These are phyloP conservation scores for Suhomyces bribrorum DNA, from an alignment of 1,139 yeast species.

Conservation along the genomic window DNA sequence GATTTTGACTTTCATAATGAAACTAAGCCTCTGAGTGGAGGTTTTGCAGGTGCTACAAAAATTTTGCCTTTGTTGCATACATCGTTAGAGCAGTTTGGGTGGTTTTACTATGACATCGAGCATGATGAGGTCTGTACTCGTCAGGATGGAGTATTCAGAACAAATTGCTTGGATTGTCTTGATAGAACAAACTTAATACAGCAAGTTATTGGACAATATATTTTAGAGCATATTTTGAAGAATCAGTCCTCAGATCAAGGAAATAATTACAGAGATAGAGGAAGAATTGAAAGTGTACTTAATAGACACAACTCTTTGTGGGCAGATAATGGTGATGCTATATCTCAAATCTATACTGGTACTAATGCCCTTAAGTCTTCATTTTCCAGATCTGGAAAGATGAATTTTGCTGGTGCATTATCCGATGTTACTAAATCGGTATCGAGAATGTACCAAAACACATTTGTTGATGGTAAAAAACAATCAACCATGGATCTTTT, in stretches of 20 bases:
- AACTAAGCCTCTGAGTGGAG: constrained; percentile 71
- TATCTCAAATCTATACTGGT: constrained; percentile 95
- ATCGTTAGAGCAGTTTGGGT: constrained; percentile 73
- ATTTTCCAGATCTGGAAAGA: constrained; percentile 89
- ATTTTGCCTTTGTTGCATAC: constrained; percentile 64
- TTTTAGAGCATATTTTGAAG: constrained; percentile 64
- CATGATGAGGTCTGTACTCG: constrained; percentile 51
- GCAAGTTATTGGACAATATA: constrained; percentile 67
- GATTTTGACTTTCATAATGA: constrained; percentile 94
- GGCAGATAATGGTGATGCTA: constrained; percentile 99
- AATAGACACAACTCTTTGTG: constrained; percentile 77
- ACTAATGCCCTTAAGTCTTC: constrained; percentile 95
- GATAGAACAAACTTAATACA: constrained; percentile 94
- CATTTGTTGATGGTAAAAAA: constrained; percentile 88
- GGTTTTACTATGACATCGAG: constrained; percentile 59
- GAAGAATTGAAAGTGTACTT: constrained; percentile 49
- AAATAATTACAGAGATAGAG: constrained; percentile 24
- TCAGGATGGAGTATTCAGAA: constrained; percentile 87
- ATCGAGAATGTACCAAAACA: constrained; percentile 91
- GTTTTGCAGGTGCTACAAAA: constrained; percentile 79
- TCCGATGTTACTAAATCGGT: constrained; percentile 97
- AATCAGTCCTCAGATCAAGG: constrained; percentile 37
- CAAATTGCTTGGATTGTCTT: constrained; percentile 91
- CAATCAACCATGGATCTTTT: constrained; percentile 85
- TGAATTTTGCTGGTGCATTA: constrained; percentile 94